These are phyloP conservation scores for Trypanosoma scelopori DNA, from an alignment of 208 protist genomes.

Conservation along the genomic window DNA sequence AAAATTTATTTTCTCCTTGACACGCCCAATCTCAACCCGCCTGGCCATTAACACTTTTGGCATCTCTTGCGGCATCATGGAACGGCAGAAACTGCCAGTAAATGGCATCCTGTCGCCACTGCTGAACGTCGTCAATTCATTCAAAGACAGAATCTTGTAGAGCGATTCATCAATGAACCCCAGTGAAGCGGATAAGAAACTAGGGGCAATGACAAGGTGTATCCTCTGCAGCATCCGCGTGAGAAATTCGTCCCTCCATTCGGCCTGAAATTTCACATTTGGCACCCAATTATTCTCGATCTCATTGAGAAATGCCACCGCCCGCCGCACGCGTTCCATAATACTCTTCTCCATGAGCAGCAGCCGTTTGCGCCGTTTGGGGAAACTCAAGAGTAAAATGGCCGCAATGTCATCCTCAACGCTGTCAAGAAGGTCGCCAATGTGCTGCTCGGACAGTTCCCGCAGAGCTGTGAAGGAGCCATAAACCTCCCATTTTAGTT, in stretches of 20 bases:
- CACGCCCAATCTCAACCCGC: slow-evolving; percentile 62
- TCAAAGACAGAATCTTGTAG: slow-evolving; percentile 44
- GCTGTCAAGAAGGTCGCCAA: slow-evolving; percentile 46
- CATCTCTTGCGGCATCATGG: slow-evolving; percentile 21
- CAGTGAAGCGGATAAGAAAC: slow-evolving; percentile 56
- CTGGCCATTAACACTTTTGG: slow-evolving; percentile 41
- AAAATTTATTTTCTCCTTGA: slow-evolving; percentile 53
- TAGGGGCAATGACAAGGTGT: slow-evolving; percentile 52
- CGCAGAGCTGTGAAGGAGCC: slow-evolving; percentile 51
- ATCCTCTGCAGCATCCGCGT: slow-evolving; percentile 57
- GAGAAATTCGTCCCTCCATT: slow-evolving; percentile 78
- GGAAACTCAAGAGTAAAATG: slow-evolving; percentile 49
- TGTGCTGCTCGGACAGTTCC: slow-evolving; percentile 43
- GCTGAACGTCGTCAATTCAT: not conserved
- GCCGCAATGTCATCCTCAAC: slow-evolving; percentile 47
- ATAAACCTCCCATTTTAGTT: slow-evolving; percentile 69
- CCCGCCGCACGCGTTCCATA: slow-evolving; percentile 47
- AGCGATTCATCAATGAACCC: slow-evolving; percentile 82
- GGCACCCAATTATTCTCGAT: slow-evolving; percentile 82
- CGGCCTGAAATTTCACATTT: slow-evolving; percentile 55
- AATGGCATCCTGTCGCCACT: slow-evolving; percentile 8
- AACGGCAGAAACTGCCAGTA: slow-evolving; percentile 29
- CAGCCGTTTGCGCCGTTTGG: slow-evolving; percentile 52
- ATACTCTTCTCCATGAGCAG: slow-evolving; percentile 49
- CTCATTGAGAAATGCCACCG: slow-evolving; percentile 72